phyloP scores from a whole-genome alignment of 169 alveolate species.

The Plasmodium adleri region DNA sequence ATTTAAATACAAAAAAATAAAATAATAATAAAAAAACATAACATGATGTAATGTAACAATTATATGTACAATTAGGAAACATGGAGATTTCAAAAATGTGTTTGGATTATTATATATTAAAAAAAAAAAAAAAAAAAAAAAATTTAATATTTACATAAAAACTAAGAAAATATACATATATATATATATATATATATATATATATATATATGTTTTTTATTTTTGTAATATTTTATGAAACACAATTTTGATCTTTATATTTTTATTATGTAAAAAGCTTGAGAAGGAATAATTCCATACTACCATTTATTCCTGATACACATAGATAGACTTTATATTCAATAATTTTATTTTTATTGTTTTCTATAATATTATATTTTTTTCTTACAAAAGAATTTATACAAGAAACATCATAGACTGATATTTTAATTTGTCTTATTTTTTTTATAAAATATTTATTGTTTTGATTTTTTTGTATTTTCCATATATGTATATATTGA shows the following conservation, averaged over 20 bases:
- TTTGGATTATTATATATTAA: too few species aligned
- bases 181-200: too few species aligned
- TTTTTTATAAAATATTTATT: background rate
- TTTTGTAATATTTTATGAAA: background rate
- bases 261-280: background rate
- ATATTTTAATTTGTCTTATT: constrained; percentile 25
- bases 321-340: constrained; percentile 1
- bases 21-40: too few species aligned
- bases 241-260: background rate
- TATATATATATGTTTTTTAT: too few species aligned
- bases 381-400: constrained; percentile 16
- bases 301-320: constrained; percentile 22
- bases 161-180: too few species aligned
- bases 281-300: constrained; percentile 4
- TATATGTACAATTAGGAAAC: too few species aligned
- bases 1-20: too few species aligned
- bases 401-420: constrained; percentile 72
- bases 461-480: constrained; percentile 6
- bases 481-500: constrained; percentile 56
- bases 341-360: background rate
- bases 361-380: constrained; percentile 6
- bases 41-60: too few species aligned
- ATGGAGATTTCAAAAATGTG: too few species aligned
- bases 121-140: too few species aligned
- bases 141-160: too few species aligned